These are phyloP conservation scores for Cadophora malorum DNA, from an alignment of 2,329 filamentous ascomycete species.

Conservation along the genomic window DNA sequence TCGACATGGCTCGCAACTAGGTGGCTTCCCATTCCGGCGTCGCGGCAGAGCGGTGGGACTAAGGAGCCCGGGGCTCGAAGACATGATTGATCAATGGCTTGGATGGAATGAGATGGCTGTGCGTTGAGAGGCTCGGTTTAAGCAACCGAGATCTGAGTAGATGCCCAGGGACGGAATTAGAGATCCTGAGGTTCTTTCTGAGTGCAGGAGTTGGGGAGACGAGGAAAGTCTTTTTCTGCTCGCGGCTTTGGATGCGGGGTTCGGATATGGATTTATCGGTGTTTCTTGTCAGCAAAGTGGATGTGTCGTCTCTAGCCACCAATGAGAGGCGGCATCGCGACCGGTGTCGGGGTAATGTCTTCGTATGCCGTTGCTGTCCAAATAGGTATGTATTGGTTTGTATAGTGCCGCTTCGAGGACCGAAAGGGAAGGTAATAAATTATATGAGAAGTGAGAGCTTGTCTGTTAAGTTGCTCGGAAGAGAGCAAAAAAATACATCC, in stretches of 20 bases:
- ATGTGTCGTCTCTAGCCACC: slow-evolving; percentile 12
- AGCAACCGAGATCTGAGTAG: slow-evolving; percentile 4
- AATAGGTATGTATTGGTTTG: background rate
- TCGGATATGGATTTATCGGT: background rate
- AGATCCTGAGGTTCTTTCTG: background rate
- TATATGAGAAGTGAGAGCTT: background rate
- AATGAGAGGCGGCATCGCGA: background rate
- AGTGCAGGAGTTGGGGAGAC: slow-evolving; percentile 8
- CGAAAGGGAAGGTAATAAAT: background rate
- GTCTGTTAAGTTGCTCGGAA: background rate
- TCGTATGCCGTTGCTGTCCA: background rate
- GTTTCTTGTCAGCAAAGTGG: slow-evolving; percentile 16
- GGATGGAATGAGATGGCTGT: background rate
- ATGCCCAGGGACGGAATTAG: slow-evolving; percentile 8
- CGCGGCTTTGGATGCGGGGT: slow-evolving; percentile 2
- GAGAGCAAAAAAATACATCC: background rate
- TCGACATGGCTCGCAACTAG: slow-evolving; percentile 41
- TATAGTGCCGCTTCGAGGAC: background rate
- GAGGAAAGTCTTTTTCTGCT: slow-evolving; percentile 9
- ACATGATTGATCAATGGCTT: slow-evolving; percentile 9
- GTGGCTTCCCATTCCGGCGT: slow-evolving; percentile 42
- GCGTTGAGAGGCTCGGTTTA: slow-evolving; percentile 7
- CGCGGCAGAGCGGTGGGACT: slow-evolving; percentile 27
- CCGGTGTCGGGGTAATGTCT: slow-evolving; percentile 4
- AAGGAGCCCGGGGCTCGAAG: slow-evolving; percentile 12